Percentiles rank a stretch among this genome's conserved stretches.
Conservation (phyloP, 768 basidiomycete genomes). For the Rhodosporidiobolus sp. region DNA sequence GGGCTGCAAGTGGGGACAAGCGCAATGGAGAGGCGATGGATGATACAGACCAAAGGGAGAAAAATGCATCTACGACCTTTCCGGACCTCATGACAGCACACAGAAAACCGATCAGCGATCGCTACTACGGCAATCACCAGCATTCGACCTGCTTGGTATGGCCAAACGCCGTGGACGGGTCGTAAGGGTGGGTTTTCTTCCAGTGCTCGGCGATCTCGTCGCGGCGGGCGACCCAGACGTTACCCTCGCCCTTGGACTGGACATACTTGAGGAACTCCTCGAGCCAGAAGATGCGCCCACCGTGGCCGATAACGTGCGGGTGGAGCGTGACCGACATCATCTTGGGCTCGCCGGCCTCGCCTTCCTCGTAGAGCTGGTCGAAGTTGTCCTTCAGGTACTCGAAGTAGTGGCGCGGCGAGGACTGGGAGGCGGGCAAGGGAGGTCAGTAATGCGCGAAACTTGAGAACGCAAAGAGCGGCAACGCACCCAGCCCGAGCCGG, state of each 20-base stretch:
- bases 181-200: conserved; percentile 28
- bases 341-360: conserved; percentile 26
- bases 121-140: too few species aligned
- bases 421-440: too few species aligned
- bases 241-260: conserved; percentile 15
- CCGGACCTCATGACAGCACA: too few species aligned
- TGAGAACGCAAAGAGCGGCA: background rate
- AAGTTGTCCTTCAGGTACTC: conserved; percentile 34
- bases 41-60: too few species aligned
- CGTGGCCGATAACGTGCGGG: conserved; percentile 43
- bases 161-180: conserved; percentile 6
- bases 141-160: conserved; percentile 1
- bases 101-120: too few species aligned
- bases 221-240: conserved; percentile 39
- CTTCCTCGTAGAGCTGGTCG: conserved; percentile 33
- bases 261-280: conserved; percentile 40
- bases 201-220: conserved; percentile 40
- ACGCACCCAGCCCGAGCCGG: conserved; percentile 42
- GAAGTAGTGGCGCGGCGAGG: background rate
- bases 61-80: too few species aligned
- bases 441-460: too few species aligned
- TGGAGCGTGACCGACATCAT: conserved; percentile 42
- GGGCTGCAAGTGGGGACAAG: too few species aligned
- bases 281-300: conserved; percentile 30
- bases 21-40: too few species aligned